Evolutionary conservation across 2,329 filamentous ascomycete genomes (phyloP), one percentile per base, ranked within the genome.

Genomic region (Pezicula carpinea): DNA sequence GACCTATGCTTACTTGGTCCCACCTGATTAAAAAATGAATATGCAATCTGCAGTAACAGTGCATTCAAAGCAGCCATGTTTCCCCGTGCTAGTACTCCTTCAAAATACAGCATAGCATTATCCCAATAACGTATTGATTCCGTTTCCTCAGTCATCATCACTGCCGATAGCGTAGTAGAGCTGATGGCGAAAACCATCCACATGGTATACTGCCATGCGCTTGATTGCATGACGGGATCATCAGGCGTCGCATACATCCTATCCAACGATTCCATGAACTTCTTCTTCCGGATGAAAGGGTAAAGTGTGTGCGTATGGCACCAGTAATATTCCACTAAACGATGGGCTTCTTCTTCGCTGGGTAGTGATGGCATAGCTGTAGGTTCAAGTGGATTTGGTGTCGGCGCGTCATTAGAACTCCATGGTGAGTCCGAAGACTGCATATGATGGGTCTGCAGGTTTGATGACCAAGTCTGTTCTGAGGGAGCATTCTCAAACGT

Each of bases 121-220:
- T 69, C 71, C 50, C 69, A 74, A 42, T 68, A 72, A 3, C 64
- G 47, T 40, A 65, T 62, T 0, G 69, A 67, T 44, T 73, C 69
- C 0, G 66, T 66, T 49, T 73, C 71, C 18, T 73, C 71, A 2
- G 62, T 59, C 45, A 73, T 52, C 0, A 66, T 64, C 1, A 74
- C 66, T 0, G 71, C 71, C 6, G 59, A 72, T 49, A 68, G 65
- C 0, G 71, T 65, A 0, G 71, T 73, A 0, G 71, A 70, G 1
- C 71, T 71, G 22, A 74, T 74, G 5, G 71, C 71, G 3, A 74
- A 57, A 2, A 74, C 65, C 68, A 74, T 74, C 71, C 71, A 74
- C n/a, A 74, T 63, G 17, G 66, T 60, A 47, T 71, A 73, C 6
- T 66, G 50, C 43, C 58, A 62, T 2, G 68, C 53, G 1, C 68